These are phyloP conservation scores for Trametes hirsuta DNA, from an alignment of 1,284 basidiomycete species.

Conservation along the genomic window DNA sequence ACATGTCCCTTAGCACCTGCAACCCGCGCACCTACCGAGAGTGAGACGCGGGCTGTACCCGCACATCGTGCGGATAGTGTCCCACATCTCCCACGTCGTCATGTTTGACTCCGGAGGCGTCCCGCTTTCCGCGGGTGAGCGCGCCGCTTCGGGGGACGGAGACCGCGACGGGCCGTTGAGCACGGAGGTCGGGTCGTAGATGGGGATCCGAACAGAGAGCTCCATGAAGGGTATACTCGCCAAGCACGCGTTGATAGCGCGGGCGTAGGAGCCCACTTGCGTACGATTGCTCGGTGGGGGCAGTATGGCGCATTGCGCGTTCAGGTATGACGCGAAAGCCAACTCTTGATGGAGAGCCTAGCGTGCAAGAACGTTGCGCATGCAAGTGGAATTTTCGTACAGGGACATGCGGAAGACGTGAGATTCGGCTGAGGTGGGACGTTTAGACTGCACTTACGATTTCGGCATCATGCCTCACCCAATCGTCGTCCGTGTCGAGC, in stretches of 20 bases:
- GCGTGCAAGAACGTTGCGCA: background rate
- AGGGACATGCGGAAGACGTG: background rate
- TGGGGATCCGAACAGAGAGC: conserved; percentile 82
- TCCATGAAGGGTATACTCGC: conserved; percentile 71
- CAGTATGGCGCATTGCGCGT: conserved; percentile 82
- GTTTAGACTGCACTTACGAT: conserved; percentile 60
- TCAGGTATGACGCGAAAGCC: conserved; percentile 91
- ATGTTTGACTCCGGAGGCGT: conserved; percentile 59
- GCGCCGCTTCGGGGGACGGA: conserved; percentile 33
- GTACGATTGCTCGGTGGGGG: conserved; percentile 89
- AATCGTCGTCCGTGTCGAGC: conserved; percentile 91
- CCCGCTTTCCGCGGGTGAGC: conserved; percentile 10
- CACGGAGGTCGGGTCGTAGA: conserved; percentile 74
- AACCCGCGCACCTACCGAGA: conserved; percentile 59
- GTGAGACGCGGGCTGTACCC: conserved; percentile 84
- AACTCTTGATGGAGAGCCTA: conserved; percentile 95
- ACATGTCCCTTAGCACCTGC: background rate
- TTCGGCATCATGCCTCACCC: conserved; percentile 95
- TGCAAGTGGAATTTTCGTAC: background rate
- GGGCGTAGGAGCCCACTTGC: conserved; percentile 89
- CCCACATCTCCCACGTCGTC: conserved; percentile 98
- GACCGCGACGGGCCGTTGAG: conserved; percentile 35
- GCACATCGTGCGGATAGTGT: conserved; percentile 88
- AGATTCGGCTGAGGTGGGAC: background rate
- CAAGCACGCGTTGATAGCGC: conserved; percentile 83